phyloP scores from a whole-genome alignment of 192 early-diverging fungal genomes.

The Spizellomyces punctatus region DNA sequence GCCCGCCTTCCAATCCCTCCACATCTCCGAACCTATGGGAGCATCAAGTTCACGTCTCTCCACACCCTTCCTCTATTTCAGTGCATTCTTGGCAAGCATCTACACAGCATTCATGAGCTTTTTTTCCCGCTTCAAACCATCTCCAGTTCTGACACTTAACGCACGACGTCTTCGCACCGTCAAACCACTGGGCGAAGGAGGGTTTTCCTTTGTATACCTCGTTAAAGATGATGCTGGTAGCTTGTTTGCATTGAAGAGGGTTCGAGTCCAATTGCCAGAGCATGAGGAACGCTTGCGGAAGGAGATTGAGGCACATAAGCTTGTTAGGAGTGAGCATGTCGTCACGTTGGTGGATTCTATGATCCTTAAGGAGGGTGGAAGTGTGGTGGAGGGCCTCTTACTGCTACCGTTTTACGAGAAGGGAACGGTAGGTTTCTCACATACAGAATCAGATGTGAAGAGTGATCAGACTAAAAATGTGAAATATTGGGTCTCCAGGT shows the following conservation, averaged over 20 bases:
- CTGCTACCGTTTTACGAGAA: constrained; percentile 46
- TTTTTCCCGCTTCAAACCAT: constrained; percentile 14
- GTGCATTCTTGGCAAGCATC: too few relatives aligned
- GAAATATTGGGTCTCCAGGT: constrained; percentile 6
- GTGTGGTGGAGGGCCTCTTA: constrained; percentile 42
- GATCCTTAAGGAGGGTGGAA: constrained; percentile 22
- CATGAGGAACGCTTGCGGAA: constrained; percentile 45
- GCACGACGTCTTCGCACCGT: constrained; percentile 21
- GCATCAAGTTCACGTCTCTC: too few relatives aligned
- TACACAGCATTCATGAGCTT: constrained; percentile 1
- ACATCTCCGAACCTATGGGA: too few relatives aligned
- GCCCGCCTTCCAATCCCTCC: too few relatives aligned
- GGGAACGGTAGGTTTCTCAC: constrained; percentile 36
- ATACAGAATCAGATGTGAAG: neutral
- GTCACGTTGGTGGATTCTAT: constrained; percentile 43
- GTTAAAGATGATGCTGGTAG: constrained; percentile 35
- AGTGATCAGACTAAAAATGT: neutral
- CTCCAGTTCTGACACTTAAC: constrained; percentile 16
- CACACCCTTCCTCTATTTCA: too few relatives aligned
- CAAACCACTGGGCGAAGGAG: constrained; percentile 46
- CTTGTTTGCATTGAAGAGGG: constrained; percentile 47
- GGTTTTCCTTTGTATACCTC: constrained; percentile 54
- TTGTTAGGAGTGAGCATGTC: constrained; percentile 41
- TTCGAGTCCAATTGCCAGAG: constrained; percentile 51
- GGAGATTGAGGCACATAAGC: constrained; percentile 45